Evolutionary conservation across 1,284 basidiomycete species (phyloP).

Genomic region (Ganoderma resinaceum): DNA sequence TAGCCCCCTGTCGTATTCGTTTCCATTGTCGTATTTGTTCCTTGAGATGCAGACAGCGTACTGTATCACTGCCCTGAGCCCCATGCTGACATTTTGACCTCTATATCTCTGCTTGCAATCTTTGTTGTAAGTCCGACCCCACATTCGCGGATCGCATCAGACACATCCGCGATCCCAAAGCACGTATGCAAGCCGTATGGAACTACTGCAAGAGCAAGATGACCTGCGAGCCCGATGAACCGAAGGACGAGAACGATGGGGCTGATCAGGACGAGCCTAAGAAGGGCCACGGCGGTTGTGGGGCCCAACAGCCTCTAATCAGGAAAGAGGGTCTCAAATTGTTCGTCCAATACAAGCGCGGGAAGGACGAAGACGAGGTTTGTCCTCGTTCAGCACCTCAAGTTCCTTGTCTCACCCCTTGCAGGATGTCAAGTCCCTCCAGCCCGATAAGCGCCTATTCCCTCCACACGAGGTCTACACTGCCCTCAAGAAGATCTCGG

Average conservation of each 20-base stretch:
- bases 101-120: constrained; percentile 32
- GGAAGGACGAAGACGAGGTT: constrained; percentile 93
- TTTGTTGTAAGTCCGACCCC: constrained; percentile 75
- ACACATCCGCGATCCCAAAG: constrained; percentile 88
- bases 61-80: constrained; percentile 32
- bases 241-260: constrained; percentile 84
- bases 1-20: constrained; percentile 60
- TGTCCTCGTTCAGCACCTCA: constrained; percentile 38
- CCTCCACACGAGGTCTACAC: constrained; percentile 92
- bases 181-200: constrained; percentile 90
- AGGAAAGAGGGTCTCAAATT: constrained; percentile 97
- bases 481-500: constrained; percentile 92
- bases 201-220: constrained; percentile 85
- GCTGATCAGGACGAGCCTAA: constrained; percentile 77
- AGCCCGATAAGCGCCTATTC: constrained; percentile 91
- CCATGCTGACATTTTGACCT: constrained; percentile 60
- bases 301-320: constrained; percentile 90
- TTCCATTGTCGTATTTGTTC: constrained; percentile 41
- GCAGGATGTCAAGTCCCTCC: constrained; percentile 83
- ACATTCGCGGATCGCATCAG: constrained; percentile 85
- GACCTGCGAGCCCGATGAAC: constrained; percentile 86
- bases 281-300: constrained; percentile 95
- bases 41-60: constrained; percentile 22
- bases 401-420: constrained; percentile 31
- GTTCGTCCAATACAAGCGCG: constrained; percentile 94